Percentiles rank a stretch among this genome's conserved stretches.
Conservation (phyloP, 1,284 basidiomycete genomes). For the Cutaneotrichosporon cyanovorans region DNA sequence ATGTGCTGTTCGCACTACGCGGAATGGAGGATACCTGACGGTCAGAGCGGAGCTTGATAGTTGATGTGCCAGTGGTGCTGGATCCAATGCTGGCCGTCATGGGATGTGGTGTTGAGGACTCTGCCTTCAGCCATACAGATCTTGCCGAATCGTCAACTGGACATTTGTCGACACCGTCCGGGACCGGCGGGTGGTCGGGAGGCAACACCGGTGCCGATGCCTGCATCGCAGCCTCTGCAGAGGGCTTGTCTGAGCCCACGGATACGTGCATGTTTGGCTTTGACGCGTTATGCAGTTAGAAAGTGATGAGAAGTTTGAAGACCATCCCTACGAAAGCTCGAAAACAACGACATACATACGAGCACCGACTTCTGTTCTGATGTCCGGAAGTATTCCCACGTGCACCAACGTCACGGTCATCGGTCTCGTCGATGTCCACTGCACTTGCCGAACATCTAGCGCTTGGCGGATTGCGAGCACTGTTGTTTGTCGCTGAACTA, state of each 20-base stretch:
- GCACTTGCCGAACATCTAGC: too few species aligned
- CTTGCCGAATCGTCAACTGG: slow-evolving; percentile 58
- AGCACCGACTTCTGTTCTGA: slow-evolving; percentile 3
- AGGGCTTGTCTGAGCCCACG: background rate
- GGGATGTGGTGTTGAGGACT: slow-evolving; percentile 30
- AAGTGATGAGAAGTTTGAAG: too few species aligned
- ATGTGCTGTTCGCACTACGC: slow-evolving; percentile 39
- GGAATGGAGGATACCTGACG: slow-evolving; percentile 79
- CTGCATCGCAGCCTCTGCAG: background rate
- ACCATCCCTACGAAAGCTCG: too few species aligned
- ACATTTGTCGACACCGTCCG: slow-evolving; percentile 51
- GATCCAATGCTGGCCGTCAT: slow-evolving; percentile 28
- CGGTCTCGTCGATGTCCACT: too few species aligned
- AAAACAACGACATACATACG: background rate
- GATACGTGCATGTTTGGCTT: background rate
- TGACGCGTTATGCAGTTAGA: too few species aligned
- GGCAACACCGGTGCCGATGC: slow-evolving; percentile 2
- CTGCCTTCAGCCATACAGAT: slow-evolving; percentile 43
- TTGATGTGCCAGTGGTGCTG: too few species aligned
- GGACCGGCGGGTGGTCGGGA: slow-evolving; percentile 18
- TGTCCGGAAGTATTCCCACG: slow-evolving; percentile 9
- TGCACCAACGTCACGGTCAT: background rate
- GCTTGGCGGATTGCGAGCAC: too few species aligned
- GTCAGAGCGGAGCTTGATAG: slow-evolving; percentile 45
- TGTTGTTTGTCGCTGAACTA: too few species aligned